phyloP scores from a whole-genome alignment of 2,329 filamentous ascomycete genomes.

The Colletotrichum liriopes region DNA sequence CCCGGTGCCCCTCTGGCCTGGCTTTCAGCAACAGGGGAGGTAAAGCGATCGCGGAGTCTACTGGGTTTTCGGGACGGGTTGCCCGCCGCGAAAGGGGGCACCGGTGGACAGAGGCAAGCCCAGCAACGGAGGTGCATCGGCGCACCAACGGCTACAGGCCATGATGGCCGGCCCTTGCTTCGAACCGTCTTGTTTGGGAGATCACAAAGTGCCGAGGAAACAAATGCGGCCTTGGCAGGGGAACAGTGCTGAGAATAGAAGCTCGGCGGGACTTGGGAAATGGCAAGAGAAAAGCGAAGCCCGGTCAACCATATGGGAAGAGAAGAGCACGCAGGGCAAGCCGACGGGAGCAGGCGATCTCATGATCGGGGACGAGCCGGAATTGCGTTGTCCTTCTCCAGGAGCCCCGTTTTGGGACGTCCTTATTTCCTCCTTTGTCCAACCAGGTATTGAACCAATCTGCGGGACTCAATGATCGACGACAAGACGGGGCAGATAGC shows the following conservation, averaged over 20 bases:
- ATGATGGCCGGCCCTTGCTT: constrained; percentile 8
- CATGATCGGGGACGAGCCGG: constrained; percentile 32
- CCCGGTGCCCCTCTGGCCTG: constrained; percentile 14
- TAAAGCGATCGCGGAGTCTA: constrained; percentile 9
- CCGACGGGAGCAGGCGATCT: constrained; percentile 29
- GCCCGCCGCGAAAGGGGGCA: constrained; percentile 6
- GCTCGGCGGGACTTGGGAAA: constrained; percentile 22
- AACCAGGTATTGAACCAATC: constrained; percentile 27
- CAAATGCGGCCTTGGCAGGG: constrained; percentile 22
- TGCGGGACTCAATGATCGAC: constrained; percentile 42
- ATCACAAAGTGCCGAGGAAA: constrained; percentile 29
- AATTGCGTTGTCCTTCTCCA: constrained; percentile 13
- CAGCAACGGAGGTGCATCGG: constrained; percentile 31
- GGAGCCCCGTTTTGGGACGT: constrained; percentile 17
- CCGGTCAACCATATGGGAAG: constrained; percentile 23
- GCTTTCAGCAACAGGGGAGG: constrained; percentile 3
- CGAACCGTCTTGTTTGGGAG: constrained; percentile 17
- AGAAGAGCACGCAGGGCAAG: constrained; percentile 7
- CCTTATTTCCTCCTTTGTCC: constrained; percentile 32
- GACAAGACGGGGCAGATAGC: constrained; percentile 25
- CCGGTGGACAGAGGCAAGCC: constrained; percentile 19
- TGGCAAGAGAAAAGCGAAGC: constrained; percentile 12
- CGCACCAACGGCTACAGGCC: neutral
- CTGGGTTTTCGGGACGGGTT: constrained; percentile 6
- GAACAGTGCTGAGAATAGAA: constrained; percentile 18